phyloP scores from a whole-genome alignment of 208 protist species.

The Trypanosoma mega region DNA sequence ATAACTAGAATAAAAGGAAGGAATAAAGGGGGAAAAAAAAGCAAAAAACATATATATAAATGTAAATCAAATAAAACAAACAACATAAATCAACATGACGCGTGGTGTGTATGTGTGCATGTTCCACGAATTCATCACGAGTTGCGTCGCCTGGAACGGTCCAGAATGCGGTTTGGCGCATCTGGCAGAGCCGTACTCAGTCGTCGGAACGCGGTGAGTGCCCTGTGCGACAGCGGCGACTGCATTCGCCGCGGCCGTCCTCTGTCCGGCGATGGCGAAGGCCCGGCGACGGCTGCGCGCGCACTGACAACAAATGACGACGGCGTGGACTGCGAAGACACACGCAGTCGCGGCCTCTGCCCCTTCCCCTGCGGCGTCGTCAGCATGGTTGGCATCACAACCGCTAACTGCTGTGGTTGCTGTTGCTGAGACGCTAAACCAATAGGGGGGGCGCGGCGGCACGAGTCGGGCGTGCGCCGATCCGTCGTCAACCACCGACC shows the following conservation, averaged over 20 bases:
- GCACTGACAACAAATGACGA: neutral
- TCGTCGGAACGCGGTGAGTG: neutral
- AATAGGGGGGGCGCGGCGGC: too few relatives aligned
- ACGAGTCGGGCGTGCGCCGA: too few relatives aligned
- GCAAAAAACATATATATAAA: neutral
- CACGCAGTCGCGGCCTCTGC: neutral
- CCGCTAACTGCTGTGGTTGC: too few relatives aligned
- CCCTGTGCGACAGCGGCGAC: constrained; percentile 1
- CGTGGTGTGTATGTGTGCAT: too few relatives aligned
- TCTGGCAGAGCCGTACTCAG: neutral
- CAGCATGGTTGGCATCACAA: neutral
- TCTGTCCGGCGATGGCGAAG: too few relatives aligned
- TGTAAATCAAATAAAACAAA: constrained; percentile 9
- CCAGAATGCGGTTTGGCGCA: constrained; percentile 2
- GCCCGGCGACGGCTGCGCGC: too few relatives aligned
- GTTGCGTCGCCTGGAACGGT: constrained; percentile 1
- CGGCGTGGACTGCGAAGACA: neutral
- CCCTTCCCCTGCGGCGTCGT: neutral
- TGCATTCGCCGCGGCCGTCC: neutral
- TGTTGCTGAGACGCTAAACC: too few relatives aligned
- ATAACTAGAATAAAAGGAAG: constrained; percentile 2
- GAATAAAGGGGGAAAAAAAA: neutral
- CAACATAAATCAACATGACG: too few relatives aligned
- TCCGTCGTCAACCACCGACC: too few relatives aligned
- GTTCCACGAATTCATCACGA: too few relatives aligned